A percentile compares a stretch with the other conserved stretches of the same genome.
These are phyloP conservation scores for Purpureocillium takamizusanense DNA, from an alignment of 2,329 filamentous ascomycete species.

Conservation along the genomic window DNA sequence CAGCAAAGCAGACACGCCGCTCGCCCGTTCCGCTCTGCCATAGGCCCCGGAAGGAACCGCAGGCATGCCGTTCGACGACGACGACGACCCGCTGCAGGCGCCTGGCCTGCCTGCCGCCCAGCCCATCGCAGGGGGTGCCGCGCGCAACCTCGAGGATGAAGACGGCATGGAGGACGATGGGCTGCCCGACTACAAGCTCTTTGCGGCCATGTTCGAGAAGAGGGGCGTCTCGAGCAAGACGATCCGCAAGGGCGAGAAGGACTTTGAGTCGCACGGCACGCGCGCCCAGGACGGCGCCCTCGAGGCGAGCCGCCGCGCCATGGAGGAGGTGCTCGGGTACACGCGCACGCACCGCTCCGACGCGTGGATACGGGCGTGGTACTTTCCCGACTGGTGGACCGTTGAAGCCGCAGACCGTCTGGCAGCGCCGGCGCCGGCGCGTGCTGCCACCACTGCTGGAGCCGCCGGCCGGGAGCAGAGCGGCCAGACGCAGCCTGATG, in stretches of 20 bases:
- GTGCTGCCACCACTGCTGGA: too few relatives aligned
- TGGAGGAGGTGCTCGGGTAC: conserved; percentile 78
- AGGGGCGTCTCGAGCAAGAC: conserved; percentile 47
- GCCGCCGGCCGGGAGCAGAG: too few relatives aligned
- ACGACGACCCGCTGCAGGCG: conserved; percentile 26
- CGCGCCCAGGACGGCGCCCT: conserved; percentile 69
- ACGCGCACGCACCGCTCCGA: conserved; percentile 66
- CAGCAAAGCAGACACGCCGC: too few relatives aligned
- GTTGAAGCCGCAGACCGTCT: too few relatives aligned
- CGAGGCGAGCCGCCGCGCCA: conserved; percentile 72
- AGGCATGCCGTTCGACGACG: conserved; percentile 33
- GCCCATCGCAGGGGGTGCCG: conserved; percentile 11
- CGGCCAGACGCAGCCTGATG: conserved; percentile 6
- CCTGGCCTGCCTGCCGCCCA: conserved; percentile 9
- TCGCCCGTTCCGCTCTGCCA: too few relatives aligned
- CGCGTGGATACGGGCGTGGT: conserved; percentile 60
- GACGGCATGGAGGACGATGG: conserved; percentile 62
- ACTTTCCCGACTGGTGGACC: conserved; percentile 54
- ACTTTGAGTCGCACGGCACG: conserved; percentile 91
- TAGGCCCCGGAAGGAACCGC: background rate
- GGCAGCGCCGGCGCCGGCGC: too few relatives aligned
- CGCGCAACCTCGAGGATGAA: conserved; percentile 26
- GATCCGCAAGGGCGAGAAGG: conserved; percentile 89
- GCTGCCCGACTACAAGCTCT: conserved; percentile 78
- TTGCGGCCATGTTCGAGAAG: conserved; percentile 43